Evolutionary conservation across 805 yeast species (phyloP).

Genomic region (Lachancea meyersii): DNA sequence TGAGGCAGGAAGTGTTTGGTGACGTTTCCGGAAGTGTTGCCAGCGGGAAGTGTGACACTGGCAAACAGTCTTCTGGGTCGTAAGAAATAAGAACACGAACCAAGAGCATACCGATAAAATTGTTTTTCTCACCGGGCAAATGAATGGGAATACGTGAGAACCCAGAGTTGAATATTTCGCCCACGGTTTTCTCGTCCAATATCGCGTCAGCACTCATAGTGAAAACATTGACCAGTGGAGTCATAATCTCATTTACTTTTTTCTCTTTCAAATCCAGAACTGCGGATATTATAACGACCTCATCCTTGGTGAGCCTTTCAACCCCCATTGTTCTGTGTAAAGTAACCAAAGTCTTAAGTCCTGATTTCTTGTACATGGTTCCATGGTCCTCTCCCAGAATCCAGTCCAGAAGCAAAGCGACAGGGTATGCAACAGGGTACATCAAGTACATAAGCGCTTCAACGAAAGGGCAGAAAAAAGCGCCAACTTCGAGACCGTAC

Average conservation of each 20-base stretch:
- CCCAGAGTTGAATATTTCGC: constrained; percentile 87
- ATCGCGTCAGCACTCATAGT: constrained; percentile 80
- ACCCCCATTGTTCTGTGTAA: constrained; percentile 93
- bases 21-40: constrained; percentile 95
- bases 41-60: constrained; percentile 87
- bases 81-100: constrained; percentile 89
- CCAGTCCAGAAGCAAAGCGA: constrained; percentile 71
- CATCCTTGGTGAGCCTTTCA: constrained; percentile 88
- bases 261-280: constrained; percentile 92
- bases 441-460: constrained; percentile 74
- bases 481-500: constrained; percentile 87
- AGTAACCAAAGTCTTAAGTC: constrained; percentile 88
- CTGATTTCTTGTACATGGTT: constrained; percentile 85
- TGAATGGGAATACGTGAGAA: constrained; percentile 93
- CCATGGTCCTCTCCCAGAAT: constrained; percentile 95
- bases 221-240: constrained; percentile 85
- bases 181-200: constrained; percentile 77
- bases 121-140: constrained; percentile 78
- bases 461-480: constrained; percentile 86
- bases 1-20: constrained; percentile 85
- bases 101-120: constrained; percentile 90
- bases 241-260: constrained; percentile 81
- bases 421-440: constrained; percentile 92
- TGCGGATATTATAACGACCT: constrained; percentile 90
- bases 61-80: constrained; percentile 93